These are phyloP conservation scores for Aspergillus sp. DNA, from an alignment of 2,329 filamentous ascomycete genomes.

Conservation along the genomic window DNA sequence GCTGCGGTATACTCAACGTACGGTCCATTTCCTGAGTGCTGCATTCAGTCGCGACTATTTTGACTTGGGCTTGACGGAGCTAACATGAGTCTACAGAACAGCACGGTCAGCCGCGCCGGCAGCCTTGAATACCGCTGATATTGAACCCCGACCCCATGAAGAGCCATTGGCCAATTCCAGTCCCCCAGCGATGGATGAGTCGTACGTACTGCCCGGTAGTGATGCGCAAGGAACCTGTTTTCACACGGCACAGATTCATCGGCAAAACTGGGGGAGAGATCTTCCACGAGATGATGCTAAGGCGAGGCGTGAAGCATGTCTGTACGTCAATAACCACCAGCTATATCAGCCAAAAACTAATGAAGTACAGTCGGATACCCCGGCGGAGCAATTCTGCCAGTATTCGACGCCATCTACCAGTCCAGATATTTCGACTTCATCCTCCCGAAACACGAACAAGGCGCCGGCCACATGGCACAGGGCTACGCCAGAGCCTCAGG, in stretches of 20 bases:
- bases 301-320: conserved; percentile 75
- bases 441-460: conserved; percentile 86
- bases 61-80: no score
- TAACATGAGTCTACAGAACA: neutral
- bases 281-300: conserved; percentile 91
- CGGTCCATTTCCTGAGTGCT: no score
- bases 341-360: conserved; percentile 1
- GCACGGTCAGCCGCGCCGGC: neutral
- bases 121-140: neutral
- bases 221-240: neutral
- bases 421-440: conserved; percentile 89
- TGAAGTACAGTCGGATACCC: conserved; percentile 61
- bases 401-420: conserved; percentile 96
- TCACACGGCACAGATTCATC: conserved; percentile 52
- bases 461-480: conserved; percentile 94
- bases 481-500: conserved; percentile 85
- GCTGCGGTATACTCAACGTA: no score
- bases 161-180: neutral
- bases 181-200: neutral
- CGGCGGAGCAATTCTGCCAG: conserved; percentile 83
- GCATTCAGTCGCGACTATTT: no score
- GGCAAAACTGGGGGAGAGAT: conserved; percentile 84
- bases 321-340: no score
- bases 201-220: neutral
- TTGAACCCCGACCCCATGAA: neutral